Evolutionary conservation across 2,329 filamentous ascomycete genomes (phyloP).

Genomic region (Dactylellina parvicollis): DNA sequence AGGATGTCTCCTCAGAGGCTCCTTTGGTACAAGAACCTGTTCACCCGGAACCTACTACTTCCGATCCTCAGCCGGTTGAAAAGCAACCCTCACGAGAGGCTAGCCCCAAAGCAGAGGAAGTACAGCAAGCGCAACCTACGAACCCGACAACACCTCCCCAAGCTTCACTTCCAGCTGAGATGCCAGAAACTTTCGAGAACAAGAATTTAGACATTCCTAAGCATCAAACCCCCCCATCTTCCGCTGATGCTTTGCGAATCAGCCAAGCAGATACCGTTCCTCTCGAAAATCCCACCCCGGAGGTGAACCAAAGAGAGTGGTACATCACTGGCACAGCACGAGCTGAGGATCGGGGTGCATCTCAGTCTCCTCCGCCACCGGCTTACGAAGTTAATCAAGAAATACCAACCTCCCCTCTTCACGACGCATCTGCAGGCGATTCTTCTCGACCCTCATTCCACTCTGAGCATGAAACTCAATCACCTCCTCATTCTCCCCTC

Average conservation of each 20-base stretch:
- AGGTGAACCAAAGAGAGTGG: slow-evolving; percentile 45
- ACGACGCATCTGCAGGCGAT: slow-evolving; percentile 17
- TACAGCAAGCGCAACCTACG: not conserved
- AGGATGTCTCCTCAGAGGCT: not conserved
- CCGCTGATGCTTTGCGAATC: slow-evolving; percentile 33
- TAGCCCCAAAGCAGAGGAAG: not conserved
- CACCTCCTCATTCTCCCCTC: slow-evolving; percentile 7
- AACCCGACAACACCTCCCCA: slow-evolving; percentile 2
- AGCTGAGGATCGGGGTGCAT: slow-evolving; percentile 4
- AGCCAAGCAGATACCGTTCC: slow-evolving; percentile 50
- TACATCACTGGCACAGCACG: slow-evolving; percentile 1
- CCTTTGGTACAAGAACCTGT: not conserved
- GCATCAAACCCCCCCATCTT: slow-evolving; percentile 31
- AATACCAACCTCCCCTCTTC: slow-evolving; percentile 45
- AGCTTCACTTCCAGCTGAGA: not conserved
- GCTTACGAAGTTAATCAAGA: slow-evolving; percentile 22
- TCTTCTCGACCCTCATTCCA: slow-evolving; percentile 33
- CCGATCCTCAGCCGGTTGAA: not conserved
- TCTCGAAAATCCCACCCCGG: slow-evolving; percentile 47
- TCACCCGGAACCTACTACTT: slow-evolving; percentile 1
- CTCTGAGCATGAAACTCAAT: slow-evolving; percentile 24
- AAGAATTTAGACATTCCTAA: slow-evolving; percentile 1
- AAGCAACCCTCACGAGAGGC: not conserved
- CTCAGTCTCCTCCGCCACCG: not conserved
- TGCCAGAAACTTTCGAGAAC: slow-evolving; percentile 8